Evolutionary conservation across 441 rosid genomes (phyloP).

Genomic region (Mallotus japonicus): DNA sequence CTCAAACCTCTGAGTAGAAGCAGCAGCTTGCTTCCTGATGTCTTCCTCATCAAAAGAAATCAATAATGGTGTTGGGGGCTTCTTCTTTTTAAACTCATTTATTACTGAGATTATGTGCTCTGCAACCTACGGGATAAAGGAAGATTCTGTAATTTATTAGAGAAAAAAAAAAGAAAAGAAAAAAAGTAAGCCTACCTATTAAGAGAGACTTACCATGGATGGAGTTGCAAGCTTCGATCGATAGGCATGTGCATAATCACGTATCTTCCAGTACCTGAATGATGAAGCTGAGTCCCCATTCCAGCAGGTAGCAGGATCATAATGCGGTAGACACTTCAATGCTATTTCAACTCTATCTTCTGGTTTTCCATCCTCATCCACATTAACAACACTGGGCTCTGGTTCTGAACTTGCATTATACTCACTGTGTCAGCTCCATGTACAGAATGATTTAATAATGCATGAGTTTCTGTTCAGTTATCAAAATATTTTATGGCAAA

Average conservation of each 20-base stretch:
- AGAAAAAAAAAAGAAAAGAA: background rate
- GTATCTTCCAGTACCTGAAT: slow-evolving; percentile 84
- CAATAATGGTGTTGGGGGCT: slow-evolving; percentile 64
- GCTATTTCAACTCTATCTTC: slow-evolving; percentile 63
- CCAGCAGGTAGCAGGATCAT: slow-evolving; percentile 51
- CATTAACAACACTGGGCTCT: slow-evolving; percentile 47
- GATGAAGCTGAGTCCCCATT: slow-evolving; percentile 35
- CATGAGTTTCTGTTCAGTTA: background rate
- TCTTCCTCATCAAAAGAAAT: slow-evolving; percentile 59
- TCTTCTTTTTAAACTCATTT: slow-evolving; percentile 51
- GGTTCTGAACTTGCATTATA: slow-evolving; percentile 42
- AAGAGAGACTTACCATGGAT: slow-evolving; percentile 47
- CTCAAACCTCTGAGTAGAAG: slow-evolving; percentile 75
- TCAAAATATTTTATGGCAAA: background rate
- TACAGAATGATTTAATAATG: slow-evolving; percentile 1
- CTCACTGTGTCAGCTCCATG: slow-evolving; percentile 7
- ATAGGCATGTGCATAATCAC: slow-evolving; percentile 81
- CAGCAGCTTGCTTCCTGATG: slow-evolving; percentile 73
- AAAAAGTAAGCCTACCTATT: background rate
- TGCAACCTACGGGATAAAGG: slow-evolving; percentile 53
- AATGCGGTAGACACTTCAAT: slow-evolving; percentile 63
- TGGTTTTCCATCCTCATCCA: slow-evolving; percentile 66
- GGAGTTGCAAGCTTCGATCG: slow-evolving; percentile 71
- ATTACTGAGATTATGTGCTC: slow-evolving; percentile 53
- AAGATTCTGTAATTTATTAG: slow-evolving; percentile 2